phyloP scores from a whole-genome alignment of 192 early-diverging fungal species.

The Radiomyces spectabilis region DNA sequence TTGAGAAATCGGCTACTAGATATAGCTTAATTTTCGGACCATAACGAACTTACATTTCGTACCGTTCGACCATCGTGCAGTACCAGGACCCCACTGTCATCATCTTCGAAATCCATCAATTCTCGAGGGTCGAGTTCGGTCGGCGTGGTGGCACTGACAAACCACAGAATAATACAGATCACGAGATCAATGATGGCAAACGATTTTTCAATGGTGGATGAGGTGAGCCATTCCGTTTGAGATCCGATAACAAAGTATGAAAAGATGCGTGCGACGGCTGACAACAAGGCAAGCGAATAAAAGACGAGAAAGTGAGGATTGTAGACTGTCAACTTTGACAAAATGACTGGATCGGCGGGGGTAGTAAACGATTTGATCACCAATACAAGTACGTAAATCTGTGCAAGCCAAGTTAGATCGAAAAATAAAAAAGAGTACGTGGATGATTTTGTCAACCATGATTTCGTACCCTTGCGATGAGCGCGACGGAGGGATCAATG shows the following conservation, averaged over 20 bases:
- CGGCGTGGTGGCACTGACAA: constrained; percentile 13
- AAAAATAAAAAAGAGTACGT: background rate
- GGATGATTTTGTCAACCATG: background rate
- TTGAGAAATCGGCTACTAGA: background rate
- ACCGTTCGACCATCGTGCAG: constrained; percentile 24
- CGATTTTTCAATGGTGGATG: constrained; percentile 7
- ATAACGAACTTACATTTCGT: constrained; percentile 23
- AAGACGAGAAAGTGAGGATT: constrained; percentile 23
- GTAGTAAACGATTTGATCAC: constrained; percentile 25
- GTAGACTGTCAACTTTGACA: constrained; percentile 21
- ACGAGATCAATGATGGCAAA: constrained; percentile 1
- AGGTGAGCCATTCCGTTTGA: background rate
- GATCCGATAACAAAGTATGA: background rate
- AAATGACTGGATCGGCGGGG: constrained; percentile 15
- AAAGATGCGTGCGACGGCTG: constrained; percentile 1
- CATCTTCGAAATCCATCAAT: constrained; percentile 23
- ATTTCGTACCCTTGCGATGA: constrained; percentile 17
- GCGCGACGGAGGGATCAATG: constrained; percentile 6
- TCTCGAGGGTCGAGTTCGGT: constrained; percentile 19
- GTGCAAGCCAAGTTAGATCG: background rate
- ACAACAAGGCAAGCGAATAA: constrained; percentile 8
- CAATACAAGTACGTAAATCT: constrained; percentile 26
- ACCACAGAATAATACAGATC: constrained; percentile 7
- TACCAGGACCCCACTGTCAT: constrained; percentile 24
- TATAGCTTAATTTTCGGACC: background rate